Base-by-base conservation (phyloP, 1,139 yeast species). In the Nadsonia commutata region DNA sequence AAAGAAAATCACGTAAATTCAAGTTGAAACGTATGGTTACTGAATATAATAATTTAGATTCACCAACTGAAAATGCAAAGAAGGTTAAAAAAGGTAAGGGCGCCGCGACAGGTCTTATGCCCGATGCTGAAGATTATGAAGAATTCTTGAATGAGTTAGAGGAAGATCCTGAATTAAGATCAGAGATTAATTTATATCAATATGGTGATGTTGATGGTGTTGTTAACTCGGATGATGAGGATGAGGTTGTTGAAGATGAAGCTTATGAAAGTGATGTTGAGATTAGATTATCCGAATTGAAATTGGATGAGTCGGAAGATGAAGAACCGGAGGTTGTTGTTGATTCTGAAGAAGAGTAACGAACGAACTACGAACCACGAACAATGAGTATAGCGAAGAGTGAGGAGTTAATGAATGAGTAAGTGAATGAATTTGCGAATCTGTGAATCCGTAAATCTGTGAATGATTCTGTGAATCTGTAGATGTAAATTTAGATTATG, bases 21-120 rank as follows among this genome's bases (percentile, higher is more conserved):
- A 88, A 83, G 68, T 78, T 90, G 66, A 85, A 84, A 80, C 82
- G 97, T 72, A 86, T 90, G 96, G 97, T 97, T 40, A 81, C 72
- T 61, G 97, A 90, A 66, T 94, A 88, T 64, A 76, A 76, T 54
- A 95, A 84, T 55, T 78, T 82, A 51, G 86, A 80, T 45, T 94
- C 94, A 45, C 44, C 44, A 39, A 16, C 16, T 27, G 33, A 51
- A 48, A 18, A 54, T 37, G 27, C 53, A 42, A 85, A 79, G 55
- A 77, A 85, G 68, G 80, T 76, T 55, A 88, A 88, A 48, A 80
- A 76, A 66, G 90, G 81, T 63, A 96, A 86, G 51, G 33, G 33
- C 8, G 33, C 33, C 9, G 9, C 33, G 3, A 27, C 33, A 4
- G 33, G 33, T 4, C 13, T 27, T 11, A 80, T 78, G 57, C 97